Percentiles rank a stretch among this genome's conserved stretches.
These are phyloP conservation scores for Pseudocercospora musae DNA, from an alignment of 2,329 filamentous ascomycete genomes.

Conservation along the genomic window DNA sequence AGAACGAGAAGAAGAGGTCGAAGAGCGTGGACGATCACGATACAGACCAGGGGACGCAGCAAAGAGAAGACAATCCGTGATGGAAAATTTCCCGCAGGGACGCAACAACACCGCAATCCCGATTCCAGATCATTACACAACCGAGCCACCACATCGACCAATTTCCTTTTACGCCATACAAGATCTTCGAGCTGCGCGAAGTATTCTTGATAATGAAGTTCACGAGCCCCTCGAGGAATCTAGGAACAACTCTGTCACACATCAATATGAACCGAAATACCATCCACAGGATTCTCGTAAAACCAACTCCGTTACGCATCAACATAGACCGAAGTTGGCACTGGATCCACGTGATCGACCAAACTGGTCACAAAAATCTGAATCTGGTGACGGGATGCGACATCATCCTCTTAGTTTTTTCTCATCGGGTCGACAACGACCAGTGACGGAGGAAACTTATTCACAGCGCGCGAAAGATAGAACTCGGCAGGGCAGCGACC, in stretches of 20 bases:
- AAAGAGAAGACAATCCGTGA: constrained; percentile 9
- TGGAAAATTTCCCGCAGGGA: background rate
- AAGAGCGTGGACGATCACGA: background rate
- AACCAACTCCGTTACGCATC: background rate
- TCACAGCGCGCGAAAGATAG: background rate
- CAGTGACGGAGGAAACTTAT: background rate
- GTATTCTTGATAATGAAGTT: background rate
- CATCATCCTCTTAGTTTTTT: constrained; percentile 8
- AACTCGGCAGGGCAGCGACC: background rate
- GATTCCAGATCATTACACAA: background rate
- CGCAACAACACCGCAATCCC: background rate
- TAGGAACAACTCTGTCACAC: background rate
- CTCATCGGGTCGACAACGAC: background rate
- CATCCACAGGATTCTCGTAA: background rate
- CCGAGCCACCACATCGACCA: background rate
- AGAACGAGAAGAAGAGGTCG: background rate
- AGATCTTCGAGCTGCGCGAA: background rate
- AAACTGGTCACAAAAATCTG: constrained; percentile 26
- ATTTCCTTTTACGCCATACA: background rate
- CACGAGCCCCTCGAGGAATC: background rate
- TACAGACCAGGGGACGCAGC: constrained; percentile 22
- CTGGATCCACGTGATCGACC: constrained; percentile 20
- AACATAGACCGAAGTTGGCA: constrained; percentile 6
- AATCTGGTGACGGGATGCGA: constrained; percentile 16
- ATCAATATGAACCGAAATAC: background rate